Base-by-base conservation (phyloP, 176 grass and related monocot species). In the Aegilops umbellulata region DNA sequence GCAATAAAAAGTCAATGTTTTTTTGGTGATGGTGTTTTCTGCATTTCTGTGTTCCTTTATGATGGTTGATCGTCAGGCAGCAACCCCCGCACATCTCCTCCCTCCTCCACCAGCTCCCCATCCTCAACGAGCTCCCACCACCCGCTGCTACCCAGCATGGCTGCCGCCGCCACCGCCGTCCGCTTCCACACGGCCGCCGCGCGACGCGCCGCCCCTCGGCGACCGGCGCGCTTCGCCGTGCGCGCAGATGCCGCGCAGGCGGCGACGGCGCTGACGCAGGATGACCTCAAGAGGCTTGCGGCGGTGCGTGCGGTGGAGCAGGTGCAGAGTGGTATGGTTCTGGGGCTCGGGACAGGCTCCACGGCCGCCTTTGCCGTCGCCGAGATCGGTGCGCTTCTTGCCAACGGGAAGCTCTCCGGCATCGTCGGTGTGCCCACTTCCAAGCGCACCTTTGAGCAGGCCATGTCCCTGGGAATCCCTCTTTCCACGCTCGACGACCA, bases 371-470 rank as follows among this genome's bases (percentile, higher is more conserved):
- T 98, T 84, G 97, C 93, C 46, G 97, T 98, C 60, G 88, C 90
- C 1, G 97, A 98, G 83, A 95, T 98, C 72, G 97, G 97, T 3
- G 78, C 88, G 69, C 94, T 98, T 41, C 90, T 98, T 51, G 46
- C 86, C 1, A 57, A 88, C 13, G 97, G 94, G 20, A 92, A 94
- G 90, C 97, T 98, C 39, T 84, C 78, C n/a, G 77, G 49, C 22
- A 95, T 98, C 63, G 97, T 98, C 30, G 88, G 96, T 22, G 96
- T 98, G 73, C 97, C 97, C 55, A 98, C 97, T 1, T 98, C 97
- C 26, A 95, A 95, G 82, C 86, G 97, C 23, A 98, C 97, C 30
- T 98, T 88, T 68, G 97, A 98, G 86, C 97, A 98, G 88, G 97
- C 97, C 36, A 64, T 88, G 69, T 92, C 97, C 35, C 90, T 98